A percentile compares a stretch with the other conserved stretches of the same genome.
These are phyloP conservation scores for Plantago elongata DNA, from an alignment of 257 asterid genomes.

Conservation along the genomic window DNA sequence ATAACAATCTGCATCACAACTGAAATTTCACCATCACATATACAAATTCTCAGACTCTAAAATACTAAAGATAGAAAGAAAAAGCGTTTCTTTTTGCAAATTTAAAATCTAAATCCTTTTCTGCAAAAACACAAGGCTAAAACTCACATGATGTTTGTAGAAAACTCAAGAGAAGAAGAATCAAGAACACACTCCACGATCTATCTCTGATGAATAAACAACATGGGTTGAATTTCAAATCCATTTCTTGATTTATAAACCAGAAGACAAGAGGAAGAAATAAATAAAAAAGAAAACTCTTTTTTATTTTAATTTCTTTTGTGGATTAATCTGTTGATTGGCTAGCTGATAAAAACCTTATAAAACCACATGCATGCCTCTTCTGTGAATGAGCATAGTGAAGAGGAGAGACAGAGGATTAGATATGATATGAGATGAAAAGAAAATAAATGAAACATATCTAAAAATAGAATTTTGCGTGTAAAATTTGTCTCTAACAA, in stretches of 20 bases:
- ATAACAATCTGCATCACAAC: constrained; percentile 71
- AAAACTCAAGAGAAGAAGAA: constrained; percentile 23
- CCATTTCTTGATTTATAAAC: constrained; percentile 13
- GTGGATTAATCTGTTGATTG: background rate
- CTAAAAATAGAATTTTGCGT: too few species aligned
- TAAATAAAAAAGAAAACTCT: background rate
- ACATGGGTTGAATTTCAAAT: constrained; percentile 6
- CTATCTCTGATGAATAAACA: constrained; percentile 15
- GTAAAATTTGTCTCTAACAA: background rate
- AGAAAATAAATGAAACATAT: background rate
- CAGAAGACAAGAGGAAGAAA: background rate
- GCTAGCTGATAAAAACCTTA: background rate
- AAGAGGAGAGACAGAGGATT: background rate
- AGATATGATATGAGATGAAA: background rate
- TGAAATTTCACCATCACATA: constrained; percentile 41
- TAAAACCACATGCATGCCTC: constrained; percentile 12
- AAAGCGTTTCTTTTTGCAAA: background rate
- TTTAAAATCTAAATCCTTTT: background rate
- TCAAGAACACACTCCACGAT: constrained; percentile 27
- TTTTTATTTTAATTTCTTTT: background rate
- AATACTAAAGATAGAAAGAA: background rate
- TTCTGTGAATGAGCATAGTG: background rate
- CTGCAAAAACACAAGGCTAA: background rate
- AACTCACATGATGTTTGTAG: constrained; percentile 46
- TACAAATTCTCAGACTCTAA: background rate